A percentile compares a stretch with the other conserved stretches of the same genome.
Evolutionary conservation across 2,329 filamentous ascomycete species (phyloP).

Genomic region (Lachnellula willkommii): DNA sequence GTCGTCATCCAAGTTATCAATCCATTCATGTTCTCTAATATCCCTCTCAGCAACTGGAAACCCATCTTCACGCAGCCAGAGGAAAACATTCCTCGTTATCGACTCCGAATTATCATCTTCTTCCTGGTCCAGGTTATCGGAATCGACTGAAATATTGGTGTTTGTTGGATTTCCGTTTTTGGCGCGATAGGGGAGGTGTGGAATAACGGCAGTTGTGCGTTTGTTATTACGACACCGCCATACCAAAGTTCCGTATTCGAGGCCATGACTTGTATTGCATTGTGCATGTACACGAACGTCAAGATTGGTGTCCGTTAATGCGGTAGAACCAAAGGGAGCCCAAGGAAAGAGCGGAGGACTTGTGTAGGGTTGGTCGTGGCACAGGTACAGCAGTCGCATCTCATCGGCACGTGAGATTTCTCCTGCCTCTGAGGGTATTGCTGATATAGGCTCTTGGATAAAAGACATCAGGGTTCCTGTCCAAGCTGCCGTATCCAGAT

Average conservation of each 20-base stretch:
- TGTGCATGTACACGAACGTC: constrained; percentile 19
- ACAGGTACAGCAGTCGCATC: constrained; percentile 22
- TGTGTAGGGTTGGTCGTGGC: constrained; percentile 15
- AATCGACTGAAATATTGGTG: constrained; percentile 12
- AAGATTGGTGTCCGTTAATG: constrained; percentile 16
- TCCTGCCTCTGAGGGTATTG: constrained; percentile 5
- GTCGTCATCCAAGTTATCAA: constrained; percentile 24
- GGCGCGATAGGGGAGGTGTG: constrained; percentile 11
- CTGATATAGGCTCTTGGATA: constrained; percentile 21
- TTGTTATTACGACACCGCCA: constrained; percentile 14
- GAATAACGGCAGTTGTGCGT: constrained; percentile 1
- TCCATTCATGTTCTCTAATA: constrained; percentile 30
- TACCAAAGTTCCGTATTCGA: constrained; percentile 17
- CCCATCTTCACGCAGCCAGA: constrained; percentile 27
- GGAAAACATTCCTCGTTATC: constrained; percentile 29
- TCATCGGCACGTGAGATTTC: constrained; percentile 21
- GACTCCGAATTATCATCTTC: constrained; percentile 24
- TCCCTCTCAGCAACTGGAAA: constrained; percentile 29
- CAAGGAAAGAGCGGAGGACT: constrained; percentile 19
- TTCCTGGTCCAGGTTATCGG: constrained; percentile 17
- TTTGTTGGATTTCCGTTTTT: constrained; percentile 11
- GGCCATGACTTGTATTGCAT: constrained; percentile 15
- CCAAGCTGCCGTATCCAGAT: constrained; percentile 21
- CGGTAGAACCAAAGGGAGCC: constrained; percentile 18
- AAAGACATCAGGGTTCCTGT: constrained; percentile 24